Conservation (phyloP, 495 filamentous ascomycete species). For the Aspergillus bertholletiae region DNA sequence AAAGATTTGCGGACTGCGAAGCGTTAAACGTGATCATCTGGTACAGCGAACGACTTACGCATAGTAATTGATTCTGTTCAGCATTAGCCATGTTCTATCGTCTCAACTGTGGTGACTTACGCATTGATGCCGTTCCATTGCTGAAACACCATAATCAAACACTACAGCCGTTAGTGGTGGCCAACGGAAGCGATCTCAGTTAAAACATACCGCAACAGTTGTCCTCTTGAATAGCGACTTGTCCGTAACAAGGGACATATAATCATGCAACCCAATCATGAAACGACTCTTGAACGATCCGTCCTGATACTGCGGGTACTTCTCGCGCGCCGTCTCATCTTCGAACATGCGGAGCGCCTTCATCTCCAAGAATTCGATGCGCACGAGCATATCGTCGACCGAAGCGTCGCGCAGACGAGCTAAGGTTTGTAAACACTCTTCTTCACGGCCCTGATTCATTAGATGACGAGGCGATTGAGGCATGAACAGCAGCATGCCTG, state of each 20-base stretch:
- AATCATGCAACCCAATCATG: conserved; percentile 29
- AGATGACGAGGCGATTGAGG: conserved; percentile 80
- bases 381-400: conserved; percentile 56
- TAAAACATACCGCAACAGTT: conserved; percentile 27
- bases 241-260: conserved; percentile 29
- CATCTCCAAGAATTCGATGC: conserved; percentile 66
- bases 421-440: conserved; percentile 62
- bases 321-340: conserved; percentile 51
- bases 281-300: conserved; percentile 28
- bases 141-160: conserved; percentile 49
- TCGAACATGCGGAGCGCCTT: conserved; percentile 53
- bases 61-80: conserved; percentile 51
- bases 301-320: conserved; percentile 30
- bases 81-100: background rate
- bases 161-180: conserved; percentile 11
- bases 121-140: conserved; percentile 62
- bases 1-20: conserved; percentile 33
- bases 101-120: conserved; percentile 4
- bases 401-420: conserved; percentile 63
- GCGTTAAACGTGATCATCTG: conserved; percentile 4
- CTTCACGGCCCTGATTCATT: conserved; percentile 67
- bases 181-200: background rate
- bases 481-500: conserved; percentile 60
- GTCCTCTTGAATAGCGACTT: conserved; percentile 36
- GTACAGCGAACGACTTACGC: conserved; percentile 25